A percentile compares a stretch with the other conserved stretches of the same genome.
Conservation (phyloP, 179 eudicot genomes). For the Silene coronaria region DNA sequence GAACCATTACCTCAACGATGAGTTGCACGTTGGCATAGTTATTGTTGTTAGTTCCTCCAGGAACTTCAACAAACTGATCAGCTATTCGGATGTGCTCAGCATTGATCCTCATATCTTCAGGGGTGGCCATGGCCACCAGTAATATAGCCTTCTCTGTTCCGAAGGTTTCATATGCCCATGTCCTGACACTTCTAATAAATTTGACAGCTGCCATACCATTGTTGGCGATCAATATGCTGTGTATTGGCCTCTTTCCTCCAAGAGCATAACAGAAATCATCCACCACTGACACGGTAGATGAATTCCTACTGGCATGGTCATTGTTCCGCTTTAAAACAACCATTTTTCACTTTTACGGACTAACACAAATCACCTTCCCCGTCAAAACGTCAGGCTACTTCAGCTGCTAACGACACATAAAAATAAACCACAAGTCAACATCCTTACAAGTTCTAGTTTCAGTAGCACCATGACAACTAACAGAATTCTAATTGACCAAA, state of each 20-base stretch:
- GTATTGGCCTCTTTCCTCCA: conserved; percentile 80
- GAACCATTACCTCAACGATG: conserved; percentile 71
- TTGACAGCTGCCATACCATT: conserved; percentile 99
- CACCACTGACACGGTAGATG: conserved; percentile 38
- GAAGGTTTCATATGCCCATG: conserved; percentile 97
- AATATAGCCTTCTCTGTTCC: conserved; percentile 94
- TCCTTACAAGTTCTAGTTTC: background rate
- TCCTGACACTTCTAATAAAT: conserved; percentile 85
- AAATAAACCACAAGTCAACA: conserved; percentile 1
- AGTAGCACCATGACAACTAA: background rate
- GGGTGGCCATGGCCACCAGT: conserved; percentile 99
- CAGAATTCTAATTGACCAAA: background rate
- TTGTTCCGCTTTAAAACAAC: background rate
- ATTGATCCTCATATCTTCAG: conserved; percentile 98
- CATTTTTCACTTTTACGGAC: background rate
- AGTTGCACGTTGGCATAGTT: conserved; percentile 99
- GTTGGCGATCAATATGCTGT: conserved; percentile 91
- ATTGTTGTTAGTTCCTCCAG: conserved; percentile 98
- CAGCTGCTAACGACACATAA: background rate
- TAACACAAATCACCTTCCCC: background rate
- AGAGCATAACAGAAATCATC: conserved; percentile 81
- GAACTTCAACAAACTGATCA: conserved; percentile 98
- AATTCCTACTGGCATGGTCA: conserved; percentile 6
- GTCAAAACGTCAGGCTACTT: background rate
- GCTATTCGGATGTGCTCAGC: conserved; percentile 99